phyloP scores from a whole-genome alignment of 306 rosid genomes.

The Sesbania bispinosa region DNA sequence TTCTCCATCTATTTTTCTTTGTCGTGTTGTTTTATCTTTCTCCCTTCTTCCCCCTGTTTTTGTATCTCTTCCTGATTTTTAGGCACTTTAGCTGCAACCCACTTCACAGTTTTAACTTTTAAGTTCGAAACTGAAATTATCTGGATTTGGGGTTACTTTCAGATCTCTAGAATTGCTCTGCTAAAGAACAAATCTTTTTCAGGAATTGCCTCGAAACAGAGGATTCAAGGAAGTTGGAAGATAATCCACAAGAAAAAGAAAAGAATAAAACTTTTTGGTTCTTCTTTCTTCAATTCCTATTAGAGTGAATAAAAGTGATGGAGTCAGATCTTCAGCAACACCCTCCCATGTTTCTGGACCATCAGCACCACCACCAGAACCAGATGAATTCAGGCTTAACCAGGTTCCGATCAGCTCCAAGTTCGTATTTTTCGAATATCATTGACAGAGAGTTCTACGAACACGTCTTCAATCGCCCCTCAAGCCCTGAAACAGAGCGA shows the following conservation, averaged over 20 bases:
- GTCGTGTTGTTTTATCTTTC: neutral
- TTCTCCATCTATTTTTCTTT: neutral
- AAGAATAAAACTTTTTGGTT: neutral
- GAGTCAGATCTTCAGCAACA: slow-evolving; percentile 78
- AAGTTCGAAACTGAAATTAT: neutral
- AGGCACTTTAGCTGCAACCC: slow-evolving; percentile 8
- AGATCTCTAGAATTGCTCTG: slow-evolving; percentile 35
- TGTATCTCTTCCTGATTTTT: slow-evolving; percentile 19
- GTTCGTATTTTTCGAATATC: slow-evolving; percentile 67
- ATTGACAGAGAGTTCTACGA: slow-evolving; percentile 69
- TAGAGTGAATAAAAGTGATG: slow-evolving; percentile 42
- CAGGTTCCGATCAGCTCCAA: slow-evolving; percentile 85
- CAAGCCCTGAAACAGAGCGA: slow-evolving; percentile 86
- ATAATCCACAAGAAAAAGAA: neutral
- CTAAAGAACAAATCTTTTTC: slow-evolving; percentile 7
- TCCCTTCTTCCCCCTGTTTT: neutral
- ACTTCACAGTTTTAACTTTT: slow-evolving; percentile 16
- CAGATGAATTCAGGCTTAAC: slow-evolving; percentile 70
- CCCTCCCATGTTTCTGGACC: slow-evolving; percentile 35
- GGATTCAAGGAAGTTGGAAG: neutral
- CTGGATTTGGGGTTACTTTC: slow-evolving; percentile 10
- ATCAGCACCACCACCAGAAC: slow-evolving; percentile 55
- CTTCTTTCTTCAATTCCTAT: neutral
- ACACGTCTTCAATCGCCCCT: slow-evolving; percentile 60
- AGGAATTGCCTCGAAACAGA: slow-evolving; percentile 1